Evolutionary conservation across 345 rosid species (phyloP).

Genomic region (Draba incana): DNA sequence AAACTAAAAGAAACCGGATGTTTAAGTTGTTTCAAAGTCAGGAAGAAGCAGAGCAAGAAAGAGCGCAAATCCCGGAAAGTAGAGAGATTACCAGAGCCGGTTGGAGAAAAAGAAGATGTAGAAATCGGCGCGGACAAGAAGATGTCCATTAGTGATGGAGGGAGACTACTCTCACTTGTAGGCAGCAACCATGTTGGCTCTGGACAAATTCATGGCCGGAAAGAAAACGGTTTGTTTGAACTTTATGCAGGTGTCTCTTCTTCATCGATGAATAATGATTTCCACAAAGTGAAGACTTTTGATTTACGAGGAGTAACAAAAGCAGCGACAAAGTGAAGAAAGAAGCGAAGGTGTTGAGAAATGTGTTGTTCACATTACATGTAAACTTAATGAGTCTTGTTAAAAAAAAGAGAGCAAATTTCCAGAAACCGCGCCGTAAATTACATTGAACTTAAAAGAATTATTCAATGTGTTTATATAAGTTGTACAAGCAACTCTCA

Average conservation of each 20-base stretch:
- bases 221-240: too few species aligned
- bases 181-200: not conserved
- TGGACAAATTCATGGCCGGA: too few species aligned
- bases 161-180: too few species aligned
- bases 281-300: constrained; percentile 31
- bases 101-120: not conserved
- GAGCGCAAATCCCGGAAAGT: not conserved
- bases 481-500: not conserved
- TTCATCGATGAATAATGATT: constrained; percentile 14
- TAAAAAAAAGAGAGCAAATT: too few species aligned
- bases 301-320: constrained; percentile 18
- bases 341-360: not conserved
- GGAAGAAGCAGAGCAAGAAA: constrained; percentile 18
- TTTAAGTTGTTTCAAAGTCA: constrained; percentile 25
- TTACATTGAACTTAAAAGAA: not conserved
- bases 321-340: not conserved
- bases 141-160: too few species aligned
- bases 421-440: not conserved
- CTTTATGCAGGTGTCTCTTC: not conserved
- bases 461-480: not conserved
- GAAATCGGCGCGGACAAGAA: too few species aligned
- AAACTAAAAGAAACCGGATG: too few species aligned
- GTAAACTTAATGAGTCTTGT: not conserved
- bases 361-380: not conserved
- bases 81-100: not conserved